phyloP scores from a whole-genome alignment of 305 asterid genomes.

The Fraxinus angustifolia region DNA sequence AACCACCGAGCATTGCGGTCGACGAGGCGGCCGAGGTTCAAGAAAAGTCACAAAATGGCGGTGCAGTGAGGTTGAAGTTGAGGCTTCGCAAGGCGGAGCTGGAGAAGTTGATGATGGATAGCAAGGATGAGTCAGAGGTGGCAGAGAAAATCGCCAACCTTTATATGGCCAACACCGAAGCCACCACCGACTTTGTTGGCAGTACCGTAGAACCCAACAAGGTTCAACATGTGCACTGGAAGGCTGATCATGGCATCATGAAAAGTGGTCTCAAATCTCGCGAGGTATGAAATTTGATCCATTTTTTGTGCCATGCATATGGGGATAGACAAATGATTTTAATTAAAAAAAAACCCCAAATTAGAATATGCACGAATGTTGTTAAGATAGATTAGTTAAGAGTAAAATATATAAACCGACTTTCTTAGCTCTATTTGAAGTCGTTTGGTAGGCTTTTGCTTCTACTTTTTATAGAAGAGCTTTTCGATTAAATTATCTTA shows the following conservation, averaged over 20 bases:
- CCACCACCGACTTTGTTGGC: background rate
- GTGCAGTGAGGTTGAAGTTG: slow-evolving; percentile 52
- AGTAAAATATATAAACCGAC: background rate
- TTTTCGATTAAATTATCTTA: background rate
- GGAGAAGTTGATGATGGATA: slow-evolving; percentile 72
- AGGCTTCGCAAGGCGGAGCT: slow-evolving; percentile 75
- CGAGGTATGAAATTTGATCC: slow-evolving; percentile 43
- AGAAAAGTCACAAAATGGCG: slow-evolving; percentile 12
- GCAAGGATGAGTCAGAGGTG: slow-evolving; percentile 55
- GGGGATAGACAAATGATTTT: slow-evolving; percentile 10
- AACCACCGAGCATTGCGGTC: slow-evolving; percentile 36
- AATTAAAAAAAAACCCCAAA: too few relatives aligned
- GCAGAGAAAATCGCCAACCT: slow-evolving; percentile 60
- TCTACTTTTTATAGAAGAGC: too few relatives aligned
- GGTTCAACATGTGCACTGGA: slow-evolving; percentile 24
- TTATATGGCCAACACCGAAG: slow-evolving; percentile 34
- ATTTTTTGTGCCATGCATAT: slow-evolving; percentile 27
- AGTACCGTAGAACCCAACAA: slow-evolving; percentile 9
- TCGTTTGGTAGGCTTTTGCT: background rate
- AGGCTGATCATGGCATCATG: slow-evolving; percentile 29
- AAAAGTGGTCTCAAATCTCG: slow-evolving; percentile 47
- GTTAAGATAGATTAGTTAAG: background rate
- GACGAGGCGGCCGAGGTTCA: slow-evolving; percentile 22
- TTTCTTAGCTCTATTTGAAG: background rate
- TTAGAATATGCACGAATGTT: too few relatives aligned